Evolutionary conservation across 306 rosid genomes (phyloP), one percentile per base, ranked within the genome.

Genomic region (Dalbergia cultrata): DNA sequence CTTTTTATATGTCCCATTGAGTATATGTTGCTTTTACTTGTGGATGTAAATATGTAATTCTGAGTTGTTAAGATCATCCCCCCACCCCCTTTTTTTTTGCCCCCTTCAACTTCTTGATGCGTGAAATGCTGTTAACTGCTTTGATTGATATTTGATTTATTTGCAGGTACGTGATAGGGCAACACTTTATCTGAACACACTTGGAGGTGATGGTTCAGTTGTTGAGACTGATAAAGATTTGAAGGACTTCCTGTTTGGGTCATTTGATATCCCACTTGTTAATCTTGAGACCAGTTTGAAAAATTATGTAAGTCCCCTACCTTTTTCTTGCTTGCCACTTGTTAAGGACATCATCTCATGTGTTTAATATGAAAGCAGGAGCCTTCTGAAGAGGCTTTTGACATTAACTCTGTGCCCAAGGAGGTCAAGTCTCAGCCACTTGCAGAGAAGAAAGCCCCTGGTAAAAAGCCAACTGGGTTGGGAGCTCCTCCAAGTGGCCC

Each of bases 101-200:
- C 6, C 54, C n/a, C 54, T 5, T 62, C 11, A 26, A 16, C 34
- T 22, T 73, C 59, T 50, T 62, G 56, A 18, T 34, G 57, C 69
- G 34, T 59, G 49, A 11, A 37, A 62, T 39, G 59, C 50, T 43
- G 18, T 12, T 74, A 72, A 59, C 66, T 49, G 26, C 19, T 71
- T 67, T 37, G 34, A 68, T 58, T 59, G 33, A 50, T 72, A 43
- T 58, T 31, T 74, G 75, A 39, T 47, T 79, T 43, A 70, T 76
- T 81, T 63, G 50, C 79, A 96, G 99, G 99, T 96, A 78, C 98
- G 99, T 16, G 99, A 96, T 86, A 92, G 98, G 88, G 98, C 99
- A 66, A 96, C 99, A 19, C 92, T 96, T 50, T 96, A 93, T 86
- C 85, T 93, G 57, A 92, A 82, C 75, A 89, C 97, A 21, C 91